Conservation (phyloP, 345 rosid species). For the Combretum micranthum region DNA sequence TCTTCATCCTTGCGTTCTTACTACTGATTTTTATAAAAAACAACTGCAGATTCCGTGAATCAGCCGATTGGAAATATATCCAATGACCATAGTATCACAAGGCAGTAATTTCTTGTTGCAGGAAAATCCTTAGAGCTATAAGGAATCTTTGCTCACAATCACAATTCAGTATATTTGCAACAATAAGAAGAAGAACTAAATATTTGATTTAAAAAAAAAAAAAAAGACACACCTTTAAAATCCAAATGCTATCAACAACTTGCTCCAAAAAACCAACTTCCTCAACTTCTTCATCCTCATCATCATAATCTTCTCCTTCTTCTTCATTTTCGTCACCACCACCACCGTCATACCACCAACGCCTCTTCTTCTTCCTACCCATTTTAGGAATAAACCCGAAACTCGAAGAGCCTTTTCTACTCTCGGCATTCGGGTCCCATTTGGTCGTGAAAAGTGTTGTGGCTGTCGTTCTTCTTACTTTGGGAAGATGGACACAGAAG, state of each 20-base stretch:
- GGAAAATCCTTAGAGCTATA: no score
- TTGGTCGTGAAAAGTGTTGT: not conserved
- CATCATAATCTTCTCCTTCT: not conserved
- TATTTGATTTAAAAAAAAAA: not conserved
- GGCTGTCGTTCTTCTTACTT: not conserved
- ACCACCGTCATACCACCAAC: constrained; percentile 21
- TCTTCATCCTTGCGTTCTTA: no score
- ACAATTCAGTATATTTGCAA: not conserved
- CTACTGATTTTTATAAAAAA: no score
- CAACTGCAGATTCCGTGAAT: no score
- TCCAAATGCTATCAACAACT: constrained; percentile 33
- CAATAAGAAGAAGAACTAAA: not conserved
- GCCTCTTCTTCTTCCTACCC: constrained; percentile 16
- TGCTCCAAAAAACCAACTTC: constrained; percentile 23
- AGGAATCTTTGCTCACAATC: no score
- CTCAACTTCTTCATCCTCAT: constrained; percentile 9
- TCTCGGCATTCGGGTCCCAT: not conserved
- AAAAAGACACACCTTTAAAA: constrained; percentile 27
- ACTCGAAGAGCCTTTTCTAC: constrained; percentile 10
- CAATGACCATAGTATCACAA: no score
- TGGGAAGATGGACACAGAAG: not conserved
- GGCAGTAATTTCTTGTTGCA: no score
- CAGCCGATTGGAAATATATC: no score
- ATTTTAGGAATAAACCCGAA: constrained; percentile 2
- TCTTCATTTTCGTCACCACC: no score